phyloP scores from a whole-genome alignment of 1,284 basidiomycete species.

The Rhodotorula sp. region DNA sequence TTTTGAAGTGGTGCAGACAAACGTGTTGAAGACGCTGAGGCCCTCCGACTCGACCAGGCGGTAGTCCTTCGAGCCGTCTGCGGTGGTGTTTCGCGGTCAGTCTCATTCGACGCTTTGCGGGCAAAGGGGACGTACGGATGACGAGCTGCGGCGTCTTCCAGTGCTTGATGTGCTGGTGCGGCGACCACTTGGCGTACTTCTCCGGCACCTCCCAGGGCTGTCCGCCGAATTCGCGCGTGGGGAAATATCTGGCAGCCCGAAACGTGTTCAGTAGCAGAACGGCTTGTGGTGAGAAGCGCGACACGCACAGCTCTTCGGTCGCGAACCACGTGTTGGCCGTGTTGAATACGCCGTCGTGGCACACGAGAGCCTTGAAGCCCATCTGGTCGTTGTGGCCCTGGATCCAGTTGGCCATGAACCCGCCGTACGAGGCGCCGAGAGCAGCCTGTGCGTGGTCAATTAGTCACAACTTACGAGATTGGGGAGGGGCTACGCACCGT shows the following conservation, averaged over 20 bases:
- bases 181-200: constrained; percentile 56
- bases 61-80: constrained; percentile 72
- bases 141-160: constrained; percentile 83
- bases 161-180: constrained; percentile 73
- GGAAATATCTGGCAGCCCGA: constrained; percentile 67
- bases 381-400: constrained; percentile 83
- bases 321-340: constrained; percentile 69
- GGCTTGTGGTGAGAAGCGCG: rapidly evolving
- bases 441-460: background rate
- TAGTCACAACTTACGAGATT: too few species aligned
- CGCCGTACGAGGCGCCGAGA: constrained; percentile 50
- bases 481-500: constrained; percentile 55
- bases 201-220: constrained; percentile 68
- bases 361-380: constrained; percentile 83
- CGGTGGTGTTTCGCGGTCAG: constrained; percentile 56
- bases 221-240: constrained; percentile 80
- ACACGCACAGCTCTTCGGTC: constrained; percentile 83
- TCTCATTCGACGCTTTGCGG: too few species aligned
- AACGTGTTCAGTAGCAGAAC: background rate
- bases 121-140: constrained; percentile 52
- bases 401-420: constrained; percentile 70
- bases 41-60: constrained; percentile 69
- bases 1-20: constrained; percentile 52
- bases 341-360: constrained; percentile 40
- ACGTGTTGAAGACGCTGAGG: constrained; percentile 74